Percentiles rank a stretch among this genome's conserved stretches.
Conservation (phyloP, 108 stramenopile genomes). For the Pseudonitzschia pungens region DNA sequence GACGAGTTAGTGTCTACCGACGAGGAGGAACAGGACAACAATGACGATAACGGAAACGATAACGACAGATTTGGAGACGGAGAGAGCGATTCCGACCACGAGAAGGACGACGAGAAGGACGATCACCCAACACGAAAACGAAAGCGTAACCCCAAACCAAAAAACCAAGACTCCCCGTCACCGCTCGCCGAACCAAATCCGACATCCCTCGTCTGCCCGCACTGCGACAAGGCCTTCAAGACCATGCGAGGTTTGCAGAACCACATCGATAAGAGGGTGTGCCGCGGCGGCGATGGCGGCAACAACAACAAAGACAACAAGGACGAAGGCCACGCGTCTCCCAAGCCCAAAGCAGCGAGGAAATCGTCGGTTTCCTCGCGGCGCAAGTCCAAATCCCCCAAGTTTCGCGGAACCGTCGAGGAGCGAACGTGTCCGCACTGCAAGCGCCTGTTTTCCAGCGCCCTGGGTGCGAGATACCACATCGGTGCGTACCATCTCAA, state of each 20-base stretch:
- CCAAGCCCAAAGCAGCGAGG: background rate
- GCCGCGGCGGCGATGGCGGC: constrained; percentile 5
- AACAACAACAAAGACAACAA: background rate
- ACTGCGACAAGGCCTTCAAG: constrained; percentile 45
- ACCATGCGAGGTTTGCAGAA: constrained; percentile 35
- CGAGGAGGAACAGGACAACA: background rate
- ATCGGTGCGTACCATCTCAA: constrained; percentile 14
- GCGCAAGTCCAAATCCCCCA: constrained; percentile 8
- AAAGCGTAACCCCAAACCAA: too few relatives aligned
- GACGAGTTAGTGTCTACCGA: background rate
- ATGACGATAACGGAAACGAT: background rate
- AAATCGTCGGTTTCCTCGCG: constrained; percentile 1
- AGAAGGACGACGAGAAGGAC: too few relatives aligned
- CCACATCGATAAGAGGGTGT: constrained; percentile 42
- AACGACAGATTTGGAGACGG: too few relatives aligned
- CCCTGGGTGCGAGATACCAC: constrained; percentile 50
- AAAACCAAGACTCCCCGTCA: too few relatives aligned
- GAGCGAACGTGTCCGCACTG: constrained; percentile 57
- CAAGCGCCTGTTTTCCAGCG: constrained; percentile 45
- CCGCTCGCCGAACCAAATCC: too few relatives aligned
- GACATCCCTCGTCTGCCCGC: constrained; percentile 41
- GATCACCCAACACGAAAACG: too few relatives aligned
- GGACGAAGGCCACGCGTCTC: background rate
- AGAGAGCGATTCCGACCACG: too few relatives aligned
- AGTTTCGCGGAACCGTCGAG: constrained; percentile 37